Base-by-base conservation (phyloP, 352 stramenopile species). In the Phytophthora syringae region DNA sequence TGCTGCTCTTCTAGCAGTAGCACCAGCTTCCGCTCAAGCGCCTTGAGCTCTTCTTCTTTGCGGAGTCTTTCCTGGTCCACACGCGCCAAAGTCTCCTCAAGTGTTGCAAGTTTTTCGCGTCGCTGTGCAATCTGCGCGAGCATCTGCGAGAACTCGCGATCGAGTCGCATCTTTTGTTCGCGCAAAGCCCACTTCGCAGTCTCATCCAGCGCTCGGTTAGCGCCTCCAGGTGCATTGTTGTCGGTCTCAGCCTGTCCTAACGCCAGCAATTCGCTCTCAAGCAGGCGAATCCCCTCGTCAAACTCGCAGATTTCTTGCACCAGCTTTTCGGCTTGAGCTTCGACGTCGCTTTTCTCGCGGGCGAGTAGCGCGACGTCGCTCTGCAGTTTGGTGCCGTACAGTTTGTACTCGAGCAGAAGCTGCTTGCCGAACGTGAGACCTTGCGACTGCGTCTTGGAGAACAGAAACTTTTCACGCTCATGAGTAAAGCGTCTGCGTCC, bases 331-430 rank as follows among this genome's bases (percentile, higher is more conserved):
- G 97, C 92, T 22, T 93, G 73, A 34, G 89, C 87, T 68, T 98
- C 95, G 18, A 94, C 80, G 32, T 90, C 82, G 3, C 83, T 65
- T 56, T 98, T 98, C 53, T 97, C 93, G 20, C 90, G 70, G 5
- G 86, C 88, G 3, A 99, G 81, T 48, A 98, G 54, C 30, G 88
- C 86, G 0, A 98, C 86, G 63, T 99, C 95, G 36, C 86, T 97
- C 68, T 99, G 94, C 20, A 99, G 76, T 57, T 97, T 93, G 27
- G 93, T 98, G 9, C 90, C 95, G 60, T 97, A 91, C 7, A 98
- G 77, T 68, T 98, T 98, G 85, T 98, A 98, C 79, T 98, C 94
- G 15, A 98, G 69, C 18, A 98, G 83, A 78, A 98, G 96, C 73
- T 98, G 94, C 56, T 97, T 93, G 37, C 93, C 96, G 61, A 98